A percentile compares a stretch with the other conserved stretches of the same genome.
Conservation (phyloP, 306 rosid species). For the Sophora flavescens region DNA sequence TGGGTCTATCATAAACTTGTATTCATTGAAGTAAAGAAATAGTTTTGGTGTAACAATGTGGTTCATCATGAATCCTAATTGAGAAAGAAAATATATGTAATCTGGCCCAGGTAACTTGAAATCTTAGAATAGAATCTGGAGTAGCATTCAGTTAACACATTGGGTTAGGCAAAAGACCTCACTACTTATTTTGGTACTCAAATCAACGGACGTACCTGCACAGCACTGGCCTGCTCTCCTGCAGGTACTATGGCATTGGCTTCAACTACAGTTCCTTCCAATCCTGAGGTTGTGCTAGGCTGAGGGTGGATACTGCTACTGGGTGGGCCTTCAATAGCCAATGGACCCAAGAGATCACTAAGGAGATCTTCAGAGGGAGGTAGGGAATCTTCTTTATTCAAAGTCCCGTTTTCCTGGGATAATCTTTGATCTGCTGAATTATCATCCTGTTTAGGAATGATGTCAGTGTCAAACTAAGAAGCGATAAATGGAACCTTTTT, state of each 20-base stretch:
- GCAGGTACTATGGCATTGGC: slow-evolving; percentile 90
- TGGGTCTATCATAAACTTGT: slow-evolving; percentile 29
- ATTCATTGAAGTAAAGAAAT: slow-evolving; percentile 23
- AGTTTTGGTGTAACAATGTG: slow-evolving; percentile 9
- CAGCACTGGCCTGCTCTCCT: slow-evolving; percentile 77
- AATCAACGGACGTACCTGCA: slow-evolving; percentile 66
- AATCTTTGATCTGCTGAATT: slow-evolving; percentile 55
- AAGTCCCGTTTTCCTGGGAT: slow-evolving; percentile 79
- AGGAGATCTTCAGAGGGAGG: slow-evolving; percentile 74
- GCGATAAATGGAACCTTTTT: neutral
- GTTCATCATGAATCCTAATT: slow-evolving; percentile 32
- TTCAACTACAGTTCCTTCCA: slow-evolving; percentile 66
- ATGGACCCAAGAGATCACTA: slow-evolving; percentile 87
- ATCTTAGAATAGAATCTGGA: slow-evolving; percentile 22
- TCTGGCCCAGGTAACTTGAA: neutral
- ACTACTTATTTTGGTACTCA: slow-evolving; percentile 11
- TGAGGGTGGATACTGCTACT: slow-evolving; percentile 57
- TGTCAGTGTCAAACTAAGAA: slow-evolving; percentile 41
- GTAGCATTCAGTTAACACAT: slow-evolving; percentile 31
- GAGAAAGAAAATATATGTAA: neutral
- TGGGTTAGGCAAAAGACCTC: slow-evolving; percentile 24
- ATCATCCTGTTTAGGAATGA: slow-evolving; percentile 66
- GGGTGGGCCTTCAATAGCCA: slow-evolving; percentile 97
- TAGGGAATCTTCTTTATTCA: slow-evolving; percentile 65
- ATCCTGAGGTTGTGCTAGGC: slow-evolving; percentile 55